Evolutionary conservation across 352 stramenopile species (phyloP).

Genomic region (Globisporangium solare): DNA sequence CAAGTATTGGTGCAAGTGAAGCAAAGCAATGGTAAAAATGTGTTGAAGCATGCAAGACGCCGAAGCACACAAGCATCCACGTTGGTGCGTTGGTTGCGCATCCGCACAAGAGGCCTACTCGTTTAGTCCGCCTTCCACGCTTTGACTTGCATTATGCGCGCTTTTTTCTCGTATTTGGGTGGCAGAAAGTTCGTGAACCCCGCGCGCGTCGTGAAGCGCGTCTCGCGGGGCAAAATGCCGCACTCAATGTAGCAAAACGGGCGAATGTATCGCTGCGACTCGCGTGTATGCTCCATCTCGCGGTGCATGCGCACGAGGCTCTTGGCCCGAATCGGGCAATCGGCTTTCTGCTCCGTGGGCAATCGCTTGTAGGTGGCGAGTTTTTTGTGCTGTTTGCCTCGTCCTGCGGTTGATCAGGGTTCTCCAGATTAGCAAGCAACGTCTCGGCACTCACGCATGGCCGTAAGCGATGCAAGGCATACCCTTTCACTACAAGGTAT

Average conservation of each 20-base stretch:
- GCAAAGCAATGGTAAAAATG: too few relatives aligned
- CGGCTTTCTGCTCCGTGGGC: constrained; percentile 45
- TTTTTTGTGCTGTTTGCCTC: not conserved
- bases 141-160: constrained; percentile 12
- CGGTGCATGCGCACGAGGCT: constrained; percentile 41
- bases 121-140: constrained; percentile 10
- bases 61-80: too few relatives aligned
- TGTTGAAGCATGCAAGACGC: too few relatives aligned
- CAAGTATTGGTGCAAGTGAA: constrained; percentile 2
- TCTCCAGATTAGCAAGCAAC: not conserved
- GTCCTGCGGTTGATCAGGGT: too few relatives aligned
- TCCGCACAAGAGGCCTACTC: too few relatives aligned
- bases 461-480: constrained; percentile 3
- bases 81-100: too few relatives aligned
- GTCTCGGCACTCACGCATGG: not conserved
- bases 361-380: constrained; percentile 31
- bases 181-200: constrained; percentile 54
- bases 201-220: constrained; percentile 39
- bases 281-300: constrained; percentile 27
- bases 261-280: constrained; percentile 36
- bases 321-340: constrained; percentile 40
- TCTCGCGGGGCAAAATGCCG: constrained; percentile 40
- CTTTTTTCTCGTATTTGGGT: constrained; percentile 23
- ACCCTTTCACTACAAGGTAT: constrained; percentile 11
- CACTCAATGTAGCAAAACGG: constrained; percentile 58